A percentile compares a stretch with the other conserved stretches of the same genome.
phyloP scores from a whole-genome alignment of 202 grass and related monocot genomes.

The Cymbopogon flexuosus region DNA sequence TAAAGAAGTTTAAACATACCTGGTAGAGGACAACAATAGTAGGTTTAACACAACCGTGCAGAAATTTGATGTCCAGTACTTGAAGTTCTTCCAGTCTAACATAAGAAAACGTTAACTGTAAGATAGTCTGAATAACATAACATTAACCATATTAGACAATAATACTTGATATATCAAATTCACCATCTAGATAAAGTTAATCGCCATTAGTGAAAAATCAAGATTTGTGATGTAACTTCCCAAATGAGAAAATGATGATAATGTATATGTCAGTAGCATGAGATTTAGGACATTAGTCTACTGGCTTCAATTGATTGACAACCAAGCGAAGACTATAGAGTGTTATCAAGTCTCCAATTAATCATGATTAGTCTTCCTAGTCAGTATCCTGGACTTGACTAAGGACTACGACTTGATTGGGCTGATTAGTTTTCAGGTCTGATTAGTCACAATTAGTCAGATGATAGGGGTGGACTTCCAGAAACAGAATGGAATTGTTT shows the following conservation, averaged over 20 bases:
- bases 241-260: not conserved
- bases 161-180: conserved; percentile 17
- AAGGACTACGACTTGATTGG: no score
- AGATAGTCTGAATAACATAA: conserved; percentile 40
- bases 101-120: conserved; percentile 25
- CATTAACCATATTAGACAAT: not conserved
- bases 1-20: conserved; percentile 43
- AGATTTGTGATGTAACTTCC: not conserved
- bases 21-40: conserved; percentile 95
- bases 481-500: not conserved
- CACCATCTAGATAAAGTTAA: not conserved
- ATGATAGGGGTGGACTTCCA: not conserved
- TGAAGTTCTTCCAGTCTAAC: conserved; percentile 95
- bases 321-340: conserved; percentile 4
- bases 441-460: no score
- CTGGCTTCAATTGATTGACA: not conserved
- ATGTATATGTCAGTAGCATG: not conserved
- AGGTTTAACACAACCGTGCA: conserved; percentile 88
- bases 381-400: no score
- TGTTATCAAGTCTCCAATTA: not conserved
- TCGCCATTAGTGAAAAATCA: no score
- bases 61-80: conserved; percentile 98
- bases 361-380: no score
- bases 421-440: no score
- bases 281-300: not conserved